Percentiles rank a stretch among this genome's conserved stretches.
These are phyloP conservation scores for Penicillium turbatum DNA, from an alignment of 495 filamentous ascomycete species.

Conservation along the genomic window DNA sequence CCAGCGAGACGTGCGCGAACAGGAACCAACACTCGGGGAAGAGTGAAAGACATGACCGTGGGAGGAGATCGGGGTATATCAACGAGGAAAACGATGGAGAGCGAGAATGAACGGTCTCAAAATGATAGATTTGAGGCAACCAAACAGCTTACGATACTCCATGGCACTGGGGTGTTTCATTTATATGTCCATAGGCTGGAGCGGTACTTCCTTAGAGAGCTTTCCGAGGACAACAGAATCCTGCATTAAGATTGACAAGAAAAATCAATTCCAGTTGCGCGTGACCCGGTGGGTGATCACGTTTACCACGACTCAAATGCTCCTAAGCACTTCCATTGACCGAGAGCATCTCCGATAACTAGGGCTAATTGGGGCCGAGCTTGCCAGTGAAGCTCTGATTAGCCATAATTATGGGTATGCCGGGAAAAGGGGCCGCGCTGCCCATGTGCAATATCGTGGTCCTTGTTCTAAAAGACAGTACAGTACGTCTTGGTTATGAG, in stretches of 20 bases:
- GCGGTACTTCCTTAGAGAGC: conserved; percentile 22
- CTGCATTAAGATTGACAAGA: conserved; percentile 8
- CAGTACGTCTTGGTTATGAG: conserved; percentile 22
- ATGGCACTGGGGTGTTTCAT: not conserved
- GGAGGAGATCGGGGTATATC: not conserved
- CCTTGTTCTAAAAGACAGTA: conserved; percentile 24
- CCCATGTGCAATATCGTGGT: conserved; percentile 16
- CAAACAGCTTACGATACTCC: conserved; percentile 3
- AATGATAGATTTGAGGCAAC: not conserved
- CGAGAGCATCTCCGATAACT: conserved; percentile 23
- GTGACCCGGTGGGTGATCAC: conserved; percentile 30
- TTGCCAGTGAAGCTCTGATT: conserved; percentile 15
- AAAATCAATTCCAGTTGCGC: conserved; percentile 19
- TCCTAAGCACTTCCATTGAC: conserved; percentile 21
- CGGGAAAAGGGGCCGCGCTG: conserved; percentile 3
- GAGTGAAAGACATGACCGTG: conserved; percentile 14
- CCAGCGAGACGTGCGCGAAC: conserved; percentile 14
- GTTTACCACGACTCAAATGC: conserved; percentile 31
- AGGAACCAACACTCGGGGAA: conserved; percentile 10
- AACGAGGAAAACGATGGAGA: too few species aligned
- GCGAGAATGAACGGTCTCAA: too few species aligned
- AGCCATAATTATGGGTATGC: not conserved
- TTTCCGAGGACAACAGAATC: conserved; percentile 17
- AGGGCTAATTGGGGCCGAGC: not conserved
- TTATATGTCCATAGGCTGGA: conserved; percentile 14